Evolutionary conservation across 129 eudicot species (phyloP).

Genomic region (Tagetes patula): DNA sequence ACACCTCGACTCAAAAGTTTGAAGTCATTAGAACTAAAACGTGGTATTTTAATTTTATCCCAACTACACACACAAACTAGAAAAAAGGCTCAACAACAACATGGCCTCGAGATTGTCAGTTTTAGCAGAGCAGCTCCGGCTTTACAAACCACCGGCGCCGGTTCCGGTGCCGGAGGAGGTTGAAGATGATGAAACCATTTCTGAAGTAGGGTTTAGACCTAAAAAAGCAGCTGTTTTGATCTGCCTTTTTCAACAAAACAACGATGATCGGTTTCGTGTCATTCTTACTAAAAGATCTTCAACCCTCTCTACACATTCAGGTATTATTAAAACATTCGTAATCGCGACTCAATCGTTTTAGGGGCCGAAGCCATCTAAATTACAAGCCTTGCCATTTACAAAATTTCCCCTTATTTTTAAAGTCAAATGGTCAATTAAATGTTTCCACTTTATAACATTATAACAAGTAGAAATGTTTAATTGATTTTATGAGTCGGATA

Average conservation of each 20-base stretch:
- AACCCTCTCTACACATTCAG: slow-evolving; percentile 75
- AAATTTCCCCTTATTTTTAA: too few species aligned
- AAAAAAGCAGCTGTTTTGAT: slow-evolving; percentile 86
- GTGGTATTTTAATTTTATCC: too few species aligned
- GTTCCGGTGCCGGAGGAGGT: slow-evolving; percentile 39
- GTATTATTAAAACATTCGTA: slow-evolving; percentile 17
- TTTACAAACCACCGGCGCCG: slow-evolving; percentile 47
- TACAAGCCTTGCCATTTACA: too few species aligned
- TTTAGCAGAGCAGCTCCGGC: slow-evolving; percentile 60
- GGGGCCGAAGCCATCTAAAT: too few species aligned
- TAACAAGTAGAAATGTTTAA: too few species aligned
- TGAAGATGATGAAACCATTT: slow-evolving; percentile 45
- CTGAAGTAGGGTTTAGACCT: slow-evolving; percentile 37
- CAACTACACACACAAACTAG: too few species aligned
- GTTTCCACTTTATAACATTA: too few species aligned
- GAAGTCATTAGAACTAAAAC: too few species aligned
- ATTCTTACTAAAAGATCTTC: slow-evolving; percentile 84
- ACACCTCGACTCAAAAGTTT: too few species aligned
- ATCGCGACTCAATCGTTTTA: too few species aligned
- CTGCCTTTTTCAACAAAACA: slow-evolving; percentile 64
- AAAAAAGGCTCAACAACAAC: slow-evolving; percentile 3
- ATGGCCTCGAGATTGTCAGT: slow-evolving; percentile 35
- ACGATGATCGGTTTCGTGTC: slow-evolving; percentile 57
- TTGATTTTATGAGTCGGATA: too few species aligned
- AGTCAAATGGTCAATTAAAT: too few species aligned